Percentiles rank a stretch among this genome's conserved stretches.
Conservation (phyloP, 1,284 basidiomycete genomes). For the Apiotrichum domesticum region DNA sequence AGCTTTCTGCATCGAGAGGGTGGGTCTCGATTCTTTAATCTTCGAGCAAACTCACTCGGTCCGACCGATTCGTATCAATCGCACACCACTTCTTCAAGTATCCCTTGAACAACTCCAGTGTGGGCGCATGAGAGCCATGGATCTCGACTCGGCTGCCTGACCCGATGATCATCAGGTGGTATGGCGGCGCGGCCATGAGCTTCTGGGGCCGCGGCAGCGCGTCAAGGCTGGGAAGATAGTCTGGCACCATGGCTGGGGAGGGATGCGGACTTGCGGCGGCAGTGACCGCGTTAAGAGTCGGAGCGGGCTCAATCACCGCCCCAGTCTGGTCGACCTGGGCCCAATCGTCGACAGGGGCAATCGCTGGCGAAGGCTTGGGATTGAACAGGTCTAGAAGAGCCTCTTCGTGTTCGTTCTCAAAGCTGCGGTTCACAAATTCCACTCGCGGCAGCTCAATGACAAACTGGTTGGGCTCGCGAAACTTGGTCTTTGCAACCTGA, state of each 20-base stretch:
- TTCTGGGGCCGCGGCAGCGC: not conserved
- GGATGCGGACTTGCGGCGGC: not conserved
- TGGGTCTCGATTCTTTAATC: too few relatives aligned
- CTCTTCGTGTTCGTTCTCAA: not conserved
- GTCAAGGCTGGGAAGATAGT: not conserved
- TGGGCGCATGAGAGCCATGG: not conserved
- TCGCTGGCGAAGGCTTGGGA: not conserved
- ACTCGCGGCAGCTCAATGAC: not conserved
- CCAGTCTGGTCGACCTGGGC: too few relatives aligned
- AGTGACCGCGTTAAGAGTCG: too few relatives aligned
- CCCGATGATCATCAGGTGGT: not conserved
- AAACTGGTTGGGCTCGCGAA: not conserved
- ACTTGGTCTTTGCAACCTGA: not conserved
- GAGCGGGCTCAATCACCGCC: too few relatives aligned
- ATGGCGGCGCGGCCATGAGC: not conserved
- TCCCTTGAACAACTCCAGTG: not conserved
- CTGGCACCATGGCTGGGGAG: not conserved
- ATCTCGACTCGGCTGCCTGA: not conserved
- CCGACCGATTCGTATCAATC: not conserved
- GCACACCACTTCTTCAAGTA: slow-evolving; percentile 1
- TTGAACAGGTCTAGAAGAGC: not conserved
- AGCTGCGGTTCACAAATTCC: too few relatives aligned
- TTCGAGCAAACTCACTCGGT: not conserved
- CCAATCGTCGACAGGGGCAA: too few relatives aligned
- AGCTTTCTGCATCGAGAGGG: too few relatives aligned